Evolutionary conservation across 2,329 filamentous ascomycete genomes (phyloP).

Genomic region (Stagonosporopsis tanaceti): DNA sequence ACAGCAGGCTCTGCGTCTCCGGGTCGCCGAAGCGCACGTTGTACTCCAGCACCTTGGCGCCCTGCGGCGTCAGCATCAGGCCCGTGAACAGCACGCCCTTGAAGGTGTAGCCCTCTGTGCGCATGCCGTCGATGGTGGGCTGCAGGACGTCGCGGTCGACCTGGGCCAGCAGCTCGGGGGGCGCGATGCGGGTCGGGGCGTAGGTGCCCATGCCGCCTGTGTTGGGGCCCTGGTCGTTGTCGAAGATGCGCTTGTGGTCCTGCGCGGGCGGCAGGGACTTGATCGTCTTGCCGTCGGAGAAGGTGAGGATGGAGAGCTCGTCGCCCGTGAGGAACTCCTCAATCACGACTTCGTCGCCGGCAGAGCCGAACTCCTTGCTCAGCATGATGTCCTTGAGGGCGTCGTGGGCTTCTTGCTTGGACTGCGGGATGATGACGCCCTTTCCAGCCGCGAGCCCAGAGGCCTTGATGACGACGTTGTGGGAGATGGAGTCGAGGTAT

Average conservation of each 20-base stretch:
- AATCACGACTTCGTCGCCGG: constrained; percentile 91
- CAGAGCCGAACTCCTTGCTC: constrained; percentile 82
- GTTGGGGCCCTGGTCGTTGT: constrained; percentile 89
- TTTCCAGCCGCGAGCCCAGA: constrained; percentile 92
- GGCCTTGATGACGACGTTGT: constrained; percentile 81
- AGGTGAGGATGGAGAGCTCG: constrained; percentile 89
- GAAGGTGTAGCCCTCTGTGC: constrained; percentile 67
- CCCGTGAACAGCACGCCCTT: constrained; percentile 84
- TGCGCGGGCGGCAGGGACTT: constrained; percentile 87
- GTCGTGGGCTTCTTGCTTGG: constrained; percentile 80
- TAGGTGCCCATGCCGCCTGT: constrained; percentile 99
- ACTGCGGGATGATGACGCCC: constrained; percentile 87
- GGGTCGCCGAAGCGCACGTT: constrained; percentile 94
- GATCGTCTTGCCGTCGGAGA: constrained; percentile 88
- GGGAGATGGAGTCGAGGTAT: constrained; percentile 65
- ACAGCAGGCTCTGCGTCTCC: constrained; percentile 86
- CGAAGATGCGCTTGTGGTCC: constrained; percentile 94
- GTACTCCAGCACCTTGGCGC: constrained; percentile 87
- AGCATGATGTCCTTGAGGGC: constrained; percentile 92
- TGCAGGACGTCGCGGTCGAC: constrained; percentile 85
- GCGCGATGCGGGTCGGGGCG: constrained; percentile 70
- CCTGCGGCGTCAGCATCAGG: constrained; percentile 86
- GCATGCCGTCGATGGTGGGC: constrained; percentile 89
- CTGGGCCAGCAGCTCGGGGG: constrained; percentile 71
- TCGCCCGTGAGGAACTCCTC: constrained; percentile 93